Evolutionary conservation across 768 basidiomycete species (phyloP).

Genomic region (Phallus indusiatus): DNA sequence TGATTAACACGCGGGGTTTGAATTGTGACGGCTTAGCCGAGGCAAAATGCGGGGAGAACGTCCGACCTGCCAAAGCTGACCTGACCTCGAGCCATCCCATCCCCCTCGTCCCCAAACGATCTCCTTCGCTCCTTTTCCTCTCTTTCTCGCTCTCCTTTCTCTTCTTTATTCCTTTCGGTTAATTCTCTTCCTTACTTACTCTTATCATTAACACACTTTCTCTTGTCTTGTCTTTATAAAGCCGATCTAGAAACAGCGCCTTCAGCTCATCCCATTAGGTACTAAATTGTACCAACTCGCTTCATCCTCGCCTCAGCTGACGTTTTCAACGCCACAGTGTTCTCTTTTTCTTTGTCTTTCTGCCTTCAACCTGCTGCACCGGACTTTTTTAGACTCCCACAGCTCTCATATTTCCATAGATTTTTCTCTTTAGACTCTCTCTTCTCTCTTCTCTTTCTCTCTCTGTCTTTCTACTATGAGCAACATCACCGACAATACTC

Average conservation of each 20-base stretch:
- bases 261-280: not conserved
- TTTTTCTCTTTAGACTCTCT: not conserved
- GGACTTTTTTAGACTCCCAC: not conserved
- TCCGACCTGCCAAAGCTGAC: constrained; percentile 3
- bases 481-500: not conserved
- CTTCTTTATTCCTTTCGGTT: not conserved
- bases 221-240: not conserved
- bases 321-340: not conserved
- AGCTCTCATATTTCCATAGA: not conserved
- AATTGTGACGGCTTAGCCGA: constrained; percentile 2
- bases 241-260: not conserved
- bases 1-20: constrained; percentile 6
- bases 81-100: not conserved
- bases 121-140: not conserved
- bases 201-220: not conserved
- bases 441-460: not conserved
- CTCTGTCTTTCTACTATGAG: not conserved
- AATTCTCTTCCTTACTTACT: not conserved
- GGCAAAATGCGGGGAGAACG: not conserved
- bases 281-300: not conserved
- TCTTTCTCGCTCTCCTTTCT: not conserved
- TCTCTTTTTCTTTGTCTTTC: not conserved
- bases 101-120: not conserved
- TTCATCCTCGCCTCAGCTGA: not conserved
- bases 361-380: not conserved